These are phyloP conservation scores for Daldinia decipiens DNA, from an alignment of 495 filamentous ascomycete species.

Conservation along the genomic window DNA sequence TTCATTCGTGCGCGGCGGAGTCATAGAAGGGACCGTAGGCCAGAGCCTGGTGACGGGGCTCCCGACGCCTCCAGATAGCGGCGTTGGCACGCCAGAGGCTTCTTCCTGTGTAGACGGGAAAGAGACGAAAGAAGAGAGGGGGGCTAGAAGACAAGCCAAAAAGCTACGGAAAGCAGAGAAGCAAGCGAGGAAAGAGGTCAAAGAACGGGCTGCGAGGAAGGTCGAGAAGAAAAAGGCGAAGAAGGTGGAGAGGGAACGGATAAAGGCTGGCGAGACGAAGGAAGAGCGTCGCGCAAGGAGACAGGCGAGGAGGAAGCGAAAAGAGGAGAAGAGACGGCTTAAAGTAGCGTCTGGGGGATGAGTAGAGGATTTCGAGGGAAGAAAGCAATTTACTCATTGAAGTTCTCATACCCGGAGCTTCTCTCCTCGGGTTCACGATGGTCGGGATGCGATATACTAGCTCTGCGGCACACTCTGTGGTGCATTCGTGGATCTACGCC, in stretches of 20 bases:
- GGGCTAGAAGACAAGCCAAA: slow-evolving; percentile 50
- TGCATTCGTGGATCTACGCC: neutral
- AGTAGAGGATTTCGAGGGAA: neutral
- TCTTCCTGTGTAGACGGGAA: slow-evolving; percentile 34
- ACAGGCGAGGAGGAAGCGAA: slow-evolving; percentile 50
- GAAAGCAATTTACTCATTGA: neutral
- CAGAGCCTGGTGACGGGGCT: slow-evolving; percentile 37
- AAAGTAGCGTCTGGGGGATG: slow-evolving; percentile 31
- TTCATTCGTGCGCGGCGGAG: slow-evolving; percentile 80
- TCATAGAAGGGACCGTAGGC: slow-evolving; percentile 72
- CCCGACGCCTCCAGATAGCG: slow-evolving; percentile 44
- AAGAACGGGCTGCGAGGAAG: slow-evolving; percentile 38
- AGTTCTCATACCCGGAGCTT: neutral
- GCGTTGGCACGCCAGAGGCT: slow-evolving; percentile 47
- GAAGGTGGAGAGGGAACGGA: slow-evolving; percentile 45
- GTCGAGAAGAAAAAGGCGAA: slow-evolving; percentile 48
- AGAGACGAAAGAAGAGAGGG: slow-evolving; percentile 53
- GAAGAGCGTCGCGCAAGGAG: slow-evolving; percentile 51
- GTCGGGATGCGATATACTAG: neutral
- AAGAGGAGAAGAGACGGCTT: slow-evolving; percentile 54
- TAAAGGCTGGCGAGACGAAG: slow-evolving; percentile 50
- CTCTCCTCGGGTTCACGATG: neutral
- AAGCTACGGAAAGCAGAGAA: slow-evolving; percentile 52
- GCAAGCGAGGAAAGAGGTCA: slow-evolving; percentile 46
- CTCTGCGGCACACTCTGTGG: neutral